phyloP scores from a whole-genome alignment of 805 yeast species.

The Citeromyces nyonsensis region DNA sequence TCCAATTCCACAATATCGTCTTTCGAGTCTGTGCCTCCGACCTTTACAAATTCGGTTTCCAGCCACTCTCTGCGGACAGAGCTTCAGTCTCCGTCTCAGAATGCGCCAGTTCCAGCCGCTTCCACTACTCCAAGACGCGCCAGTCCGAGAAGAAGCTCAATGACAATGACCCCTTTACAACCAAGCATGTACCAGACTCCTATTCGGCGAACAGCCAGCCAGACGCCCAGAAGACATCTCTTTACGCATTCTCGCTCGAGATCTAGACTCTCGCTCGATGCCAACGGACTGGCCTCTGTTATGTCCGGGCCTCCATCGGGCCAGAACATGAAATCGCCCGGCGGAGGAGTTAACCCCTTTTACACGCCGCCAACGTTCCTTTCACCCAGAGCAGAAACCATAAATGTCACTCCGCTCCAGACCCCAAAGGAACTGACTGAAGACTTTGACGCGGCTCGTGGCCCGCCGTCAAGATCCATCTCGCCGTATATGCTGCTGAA shows the following conservation, averaged over 20 bases:
- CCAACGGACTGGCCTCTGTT: slow-evolving; percentile 11
- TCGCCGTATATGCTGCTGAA: slow-evolving; percentile 4
- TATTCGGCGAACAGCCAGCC: slow-evolving; percentile 4
- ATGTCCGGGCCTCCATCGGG: slow-evolving; percentile 8
- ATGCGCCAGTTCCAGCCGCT: no score
- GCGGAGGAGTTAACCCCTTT: slow-evolving; percentile 20
- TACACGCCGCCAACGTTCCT: slow-evolving; percentile 27
- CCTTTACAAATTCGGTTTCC: slow-evolving; percentile 7
- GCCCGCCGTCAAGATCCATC: slow-evolving; percentile 4
- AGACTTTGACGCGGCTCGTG: slow-evolving; percentile 1
- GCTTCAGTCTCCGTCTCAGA: no score
- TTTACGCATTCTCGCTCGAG: slow-evolving; percentile 20
- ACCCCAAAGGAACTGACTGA: neutral
- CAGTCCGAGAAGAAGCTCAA: no score
- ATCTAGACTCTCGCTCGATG: slow-evolving; percentile 22
- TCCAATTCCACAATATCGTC: slow-evolving; percentile 13
- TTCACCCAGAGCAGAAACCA: slow-evolving; percentile 20
- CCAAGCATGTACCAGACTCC: slow-evolving; percentile 10
- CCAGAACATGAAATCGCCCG: slow-evolving; percentile 1
- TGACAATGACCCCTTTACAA: no score
- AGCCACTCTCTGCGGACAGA: slow-evolving; percentile 4
- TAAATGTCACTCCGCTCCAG: slow-evolving; percentile 8
- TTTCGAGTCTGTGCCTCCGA: slow-evolving; percentile 13
- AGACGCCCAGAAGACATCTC: slow-evolving; percentile 15
- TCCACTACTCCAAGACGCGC: no score